These are phyloP conservation scores for Trichophyton schoenleinii DNA, from an alignment of 2,329 filamentous ascomycete species.

Conservation along the genomic window DNA sequence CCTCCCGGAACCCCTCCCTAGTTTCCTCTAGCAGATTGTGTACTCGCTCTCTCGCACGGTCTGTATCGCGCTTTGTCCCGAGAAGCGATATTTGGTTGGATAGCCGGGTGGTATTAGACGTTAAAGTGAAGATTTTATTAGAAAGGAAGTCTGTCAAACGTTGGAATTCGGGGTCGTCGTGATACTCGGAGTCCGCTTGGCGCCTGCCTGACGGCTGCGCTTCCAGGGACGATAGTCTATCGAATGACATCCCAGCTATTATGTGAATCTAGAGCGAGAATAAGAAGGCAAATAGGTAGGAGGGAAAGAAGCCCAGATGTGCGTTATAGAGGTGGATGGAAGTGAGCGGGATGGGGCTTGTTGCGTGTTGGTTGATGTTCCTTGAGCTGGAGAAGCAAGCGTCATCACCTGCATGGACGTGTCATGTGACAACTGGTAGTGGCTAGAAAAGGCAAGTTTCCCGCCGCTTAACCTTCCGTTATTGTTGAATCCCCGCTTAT, in stretches of 20 bases:
- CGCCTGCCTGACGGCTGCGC: constrained; percentile 58
- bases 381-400: neutral
- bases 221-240: constrained; percentile 73
- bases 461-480: neutral
- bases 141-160: constrained; percentile 69
- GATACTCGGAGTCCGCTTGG: constrained; percentile 60
- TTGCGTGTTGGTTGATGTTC: neutral
- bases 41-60: constrained; percentile 79
- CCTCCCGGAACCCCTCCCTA: constrained; percentile 72
- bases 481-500: neutral
- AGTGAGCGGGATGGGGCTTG: neutral
- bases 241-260: constrained; percentile 67
- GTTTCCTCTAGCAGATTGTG: constrained; percentile 80
- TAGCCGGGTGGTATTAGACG: constrained; percentile 74
- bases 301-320: too few species aligned
- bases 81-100: constrained; percentile 73
- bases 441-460: neutral
- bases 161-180: constrained; percentile 87
- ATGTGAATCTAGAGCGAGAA: neutral
- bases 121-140: constrained; percentile 78
- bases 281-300: neutral
- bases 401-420: neutral
- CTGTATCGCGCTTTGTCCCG: constrained; percentile 82
- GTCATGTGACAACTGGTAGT: neutral
- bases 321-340: neutral